phyloP scores from a whole-genome alignment of 768 basidiomycete genomes.

The Rubroboletus pulcherrimus region DNA sequence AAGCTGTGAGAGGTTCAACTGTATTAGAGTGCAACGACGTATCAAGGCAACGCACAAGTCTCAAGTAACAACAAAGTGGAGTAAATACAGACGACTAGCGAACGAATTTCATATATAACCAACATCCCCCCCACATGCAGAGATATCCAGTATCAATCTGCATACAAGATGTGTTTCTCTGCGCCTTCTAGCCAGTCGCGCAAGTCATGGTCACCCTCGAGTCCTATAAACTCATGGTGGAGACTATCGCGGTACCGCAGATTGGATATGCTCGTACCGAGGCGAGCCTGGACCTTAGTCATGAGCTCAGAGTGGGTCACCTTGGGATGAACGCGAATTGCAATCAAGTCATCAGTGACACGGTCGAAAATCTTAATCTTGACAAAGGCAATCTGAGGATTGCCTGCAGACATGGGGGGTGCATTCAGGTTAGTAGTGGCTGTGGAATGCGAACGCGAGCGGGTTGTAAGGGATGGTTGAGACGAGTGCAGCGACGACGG shows the following conservation, averaged over 20 bases:
- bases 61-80: background rate
- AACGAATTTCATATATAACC: slow-evolving; percentile 27
- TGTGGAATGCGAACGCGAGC: slow-evolving; percentile 57
- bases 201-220: slow-evolving; percentile 62
- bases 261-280: slow-evolving; percentile 67
- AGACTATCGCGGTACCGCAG: slow-evolving; percentile 76
- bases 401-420: slow-evolving; percentile 72
- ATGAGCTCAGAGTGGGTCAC: slow-evolving; percentile 85
- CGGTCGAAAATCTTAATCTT: slow-evolving; percentile 99
- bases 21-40: slow-evolving; percentile 10
- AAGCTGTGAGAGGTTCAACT: background rate
- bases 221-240: slow-evolving; percentile 58
- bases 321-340: slow-evolving; percentile 92
- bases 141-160: slow-evolving; percentile 45
- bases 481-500: slow-evolving; percentile 48
- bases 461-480: slow-evolving; percentile 49
- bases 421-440: slow-evolving; percentile 50
- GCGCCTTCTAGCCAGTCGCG: slow-evolving; percentile 72
- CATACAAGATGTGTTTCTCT: slow-evolving; percentile 81
- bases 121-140: slow-evolving; percentile 9
- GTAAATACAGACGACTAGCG: slow-evolving; percentile 8
- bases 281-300: slow-evolving; percentile 85
- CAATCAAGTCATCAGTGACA: slow-evolving; percentile 90
- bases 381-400: slow-evolving; percentile 83
- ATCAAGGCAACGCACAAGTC: background rate